A percentile compares a stretch with the other conserved stretches of the same genome.
Evolutionary conservation across 129 eudicot genomes (phyloP).

Genomic region (Daucus carota): DH1_v3.0 NC_030382.2:42496001-42496500

Average conservation of each 20-base stretch:
- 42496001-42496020: slow-evolving; percentile 10
- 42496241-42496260: too few species aligned
- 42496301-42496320: neutral
- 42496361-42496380: neutral
- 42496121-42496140: neutral
- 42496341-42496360: neutral
- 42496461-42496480: too few species aligned
- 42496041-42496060: neutral
- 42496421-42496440: neutral
- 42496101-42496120: neutral
- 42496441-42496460: neutral
- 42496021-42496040: neutral
- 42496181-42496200: too few species aligned
- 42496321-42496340: neutral
- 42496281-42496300: neutral
- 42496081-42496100: too few species aligned
- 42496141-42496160: neutral
- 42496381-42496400: neutral
- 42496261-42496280: neutral
- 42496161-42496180: too few species aligned
- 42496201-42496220: too few species aligned
- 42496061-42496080: neutral
- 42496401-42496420: neutral
- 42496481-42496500: slow-evolving; percentile 89
- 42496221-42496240: too few species aligned